These are phyloP conservation scores for Yarrowia sp. DNA, from an alignment of 805 yeast genomes.

Conservation along the genomic window DNA sequence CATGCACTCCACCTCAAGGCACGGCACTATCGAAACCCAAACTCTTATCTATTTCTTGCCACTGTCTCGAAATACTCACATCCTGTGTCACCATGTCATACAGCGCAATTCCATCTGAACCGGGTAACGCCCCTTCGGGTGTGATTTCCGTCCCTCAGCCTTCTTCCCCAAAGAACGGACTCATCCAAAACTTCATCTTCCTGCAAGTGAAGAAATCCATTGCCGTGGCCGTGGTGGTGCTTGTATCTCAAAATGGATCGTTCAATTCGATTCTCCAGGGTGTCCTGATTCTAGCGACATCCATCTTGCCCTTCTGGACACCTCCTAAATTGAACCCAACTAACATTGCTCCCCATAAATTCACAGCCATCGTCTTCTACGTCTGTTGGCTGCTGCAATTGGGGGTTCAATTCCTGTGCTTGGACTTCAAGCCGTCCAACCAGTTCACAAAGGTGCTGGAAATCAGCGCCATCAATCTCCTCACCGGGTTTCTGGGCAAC, in stretches of 20 bases:
- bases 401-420: conserved; percentile 3
- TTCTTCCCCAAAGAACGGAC: background rate
- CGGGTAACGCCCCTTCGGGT: background rate
- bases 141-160: background rate
- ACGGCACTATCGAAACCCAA: conserved; percentile 4
- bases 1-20: background rate
- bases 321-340: background rate
- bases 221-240: background rate
- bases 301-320: conserved; percentile 8
- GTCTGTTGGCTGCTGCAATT: conserved; percentile 18
- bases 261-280: conserved; percentile 3
- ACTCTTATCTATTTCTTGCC: conserved; percentile 3
- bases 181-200: conserved; percentile 18
- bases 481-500: conserved; percentile 1
- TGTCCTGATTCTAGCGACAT: background rate
- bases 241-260: background rate
- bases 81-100: background rate
- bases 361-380: conserved; percentile 21
- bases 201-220: conserved; percentile 10
- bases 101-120: conserved; percentile 8
- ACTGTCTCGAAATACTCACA: background rate
- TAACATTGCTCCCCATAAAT: conserved; percentile 8
- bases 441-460: background rate
- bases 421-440: conserved; percentile 4
- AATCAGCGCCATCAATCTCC: conserved; percentile 2